Conservation (phyloP, 306 rosid species). For the Cucumis melo region DNA sequence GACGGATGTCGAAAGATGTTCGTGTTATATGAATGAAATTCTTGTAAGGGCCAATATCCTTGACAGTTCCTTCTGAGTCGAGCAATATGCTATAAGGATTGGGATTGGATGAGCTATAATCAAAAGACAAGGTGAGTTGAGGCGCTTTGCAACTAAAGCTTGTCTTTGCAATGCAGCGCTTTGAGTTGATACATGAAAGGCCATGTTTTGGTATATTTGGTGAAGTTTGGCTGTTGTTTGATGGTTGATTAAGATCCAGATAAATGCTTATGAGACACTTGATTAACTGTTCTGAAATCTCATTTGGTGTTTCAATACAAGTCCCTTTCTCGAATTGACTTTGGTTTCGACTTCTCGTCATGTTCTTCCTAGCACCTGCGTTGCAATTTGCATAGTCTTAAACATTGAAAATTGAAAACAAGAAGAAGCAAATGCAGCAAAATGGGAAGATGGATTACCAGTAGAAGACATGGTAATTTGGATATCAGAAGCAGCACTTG, state of each 20-base stretch:
- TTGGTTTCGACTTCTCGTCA: slow-evolving; percentile 26
- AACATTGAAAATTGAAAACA: neutral
- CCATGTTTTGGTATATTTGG: slow-evolving; percentile 38
- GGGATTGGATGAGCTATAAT: slow-evolving; percentile 25
- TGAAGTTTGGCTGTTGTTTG: slow-evolving; percentile 46
- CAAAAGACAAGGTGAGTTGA: slow-evolving; percentile 28
- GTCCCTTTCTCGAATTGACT: slow-evolving; percentile 11
- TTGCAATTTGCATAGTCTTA: slow-evolving; percentile 1
- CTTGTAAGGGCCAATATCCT: slow-evolving; percentile 70
- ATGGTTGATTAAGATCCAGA: slow-evolving; percentile 51
- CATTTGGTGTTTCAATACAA: slow-evolving; percentile 52
- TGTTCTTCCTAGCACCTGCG: slow-evolving; percentile 38
- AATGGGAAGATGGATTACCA: slow-evolving; percentile 21
- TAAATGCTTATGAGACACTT: slow-evolving; percentile 57
- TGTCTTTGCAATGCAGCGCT: slow-evolving; percentile 43
- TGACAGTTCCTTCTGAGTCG: slow-evolving; percentile 39
- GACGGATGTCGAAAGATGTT: slow-evolving; percentile 31
- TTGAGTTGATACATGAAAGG: slow-evolving; percentile 62
- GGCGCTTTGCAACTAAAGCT: slow-evolving; percentile 52
- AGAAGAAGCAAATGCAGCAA: neutral
- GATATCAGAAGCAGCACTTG: slow-evolving; percentile 40
- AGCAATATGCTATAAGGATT: slow-evolving; percentile 63
- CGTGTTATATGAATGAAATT: slow-evolving; percentile 60
- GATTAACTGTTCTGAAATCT: slow-evolving; percentile 63
- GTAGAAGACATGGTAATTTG: slow-evolving; percentile 32